phyloP scores from a whole-genome alignment of 768 basidiomycete genomes.

The Roridomyces roridus region DNA sequence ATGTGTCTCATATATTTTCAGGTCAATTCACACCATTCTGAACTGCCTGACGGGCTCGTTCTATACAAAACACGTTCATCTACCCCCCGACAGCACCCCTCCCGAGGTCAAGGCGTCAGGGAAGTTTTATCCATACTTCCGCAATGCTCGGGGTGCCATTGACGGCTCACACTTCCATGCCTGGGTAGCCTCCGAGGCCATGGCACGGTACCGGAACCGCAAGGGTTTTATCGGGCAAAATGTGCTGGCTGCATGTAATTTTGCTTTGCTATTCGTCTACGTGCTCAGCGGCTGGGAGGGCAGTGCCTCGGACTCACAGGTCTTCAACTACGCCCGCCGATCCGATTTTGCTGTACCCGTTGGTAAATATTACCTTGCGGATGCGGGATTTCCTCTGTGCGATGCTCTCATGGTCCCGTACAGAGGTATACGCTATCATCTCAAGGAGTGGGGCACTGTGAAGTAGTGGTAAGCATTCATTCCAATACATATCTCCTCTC shows the following conservation, averaged over 20 bases:
- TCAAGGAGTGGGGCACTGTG: constrained; percentile 8
- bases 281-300: constrained; percentile 1
- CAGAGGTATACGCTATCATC: constrained; percentile 1
- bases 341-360: not conserved
- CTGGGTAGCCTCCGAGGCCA: constrained; percentile 23
- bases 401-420: constrained; percentile 8
- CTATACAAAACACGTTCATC: constrained; percentile 30
- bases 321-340: not conserved
- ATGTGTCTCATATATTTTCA: not conserved
- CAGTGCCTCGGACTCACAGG: not conserved
- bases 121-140: constrained; percentile 36
- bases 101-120: constrained; percentile 26
- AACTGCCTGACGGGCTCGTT: constrained; percentile 24
- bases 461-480: no score
- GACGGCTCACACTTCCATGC: constrained; percentile 35
- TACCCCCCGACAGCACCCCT: constrained; percentile 25
- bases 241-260: constrained; percentile 4
- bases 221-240: constrained; percentile 29
- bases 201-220: constrained; percentile 29
- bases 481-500: no score
- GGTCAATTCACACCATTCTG: constrained; percentile 26
- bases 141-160: constrained; percentile 30
- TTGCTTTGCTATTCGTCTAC: constrained; percentile 5
- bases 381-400: constrained; percentile 3
- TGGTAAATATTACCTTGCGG: not conserved